phyloP scores from a whole-genome alignment of 2,329 filamentous ascomycete species.

The Curvularia verruculosa region DNA sequence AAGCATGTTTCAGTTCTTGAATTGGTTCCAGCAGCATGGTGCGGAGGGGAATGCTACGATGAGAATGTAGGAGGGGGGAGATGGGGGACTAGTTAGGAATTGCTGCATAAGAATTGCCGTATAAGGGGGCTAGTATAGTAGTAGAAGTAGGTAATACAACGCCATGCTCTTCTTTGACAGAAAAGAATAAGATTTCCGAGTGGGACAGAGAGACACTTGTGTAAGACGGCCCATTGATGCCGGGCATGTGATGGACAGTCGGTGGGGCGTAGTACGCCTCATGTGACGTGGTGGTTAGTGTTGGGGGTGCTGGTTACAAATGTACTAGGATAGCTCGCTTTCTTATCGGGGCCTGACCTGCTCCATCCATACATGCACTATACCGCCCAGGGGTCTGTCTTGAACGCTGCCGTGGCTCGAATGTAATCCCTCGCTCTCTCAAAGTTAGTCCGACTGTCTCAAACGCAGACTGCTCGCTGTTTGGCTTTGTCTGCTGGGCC shows the following conservation, averaged over 20 bases:
- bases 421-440: neutral
- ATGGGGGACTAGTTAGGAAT: neutral
- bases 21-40: constrained; percentile 50
- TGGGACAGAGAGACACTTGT: neutral
- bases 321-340: constrained; percentile 16
- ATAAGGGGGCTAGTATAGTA: neutral
- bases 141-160: neutral
- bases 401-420: neutral
- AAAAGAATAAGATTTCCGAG: neutral
- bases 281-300: constrained; percentile 25
- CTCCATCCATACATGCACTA: neutral
- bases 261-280: constrained; percentile 25
- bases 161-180: neutral
- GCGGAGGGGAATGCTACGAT: constrained; percentile 35
- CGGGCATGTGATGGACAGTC: constrained; percentile 1
- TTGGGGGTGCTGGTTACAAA: neutral
- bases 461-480: neutral
- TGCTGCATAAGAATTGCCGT: neutral
- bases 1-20: constrained; percentile 51
- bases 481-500: constrained; percentile 8
- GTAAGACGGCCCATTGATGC: neutral
- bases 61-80: constrained; percentile 19
- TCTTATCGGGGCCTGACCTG: constrained; percentile 30
- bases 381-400: constrained; percentile 2
- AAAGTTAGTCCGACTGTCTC: neutral